Evolutionary conservation across 2,329 filamentous ascomycete genomes (phyloP).

Genomic region (Neoarthrinium moseri): DNA sequence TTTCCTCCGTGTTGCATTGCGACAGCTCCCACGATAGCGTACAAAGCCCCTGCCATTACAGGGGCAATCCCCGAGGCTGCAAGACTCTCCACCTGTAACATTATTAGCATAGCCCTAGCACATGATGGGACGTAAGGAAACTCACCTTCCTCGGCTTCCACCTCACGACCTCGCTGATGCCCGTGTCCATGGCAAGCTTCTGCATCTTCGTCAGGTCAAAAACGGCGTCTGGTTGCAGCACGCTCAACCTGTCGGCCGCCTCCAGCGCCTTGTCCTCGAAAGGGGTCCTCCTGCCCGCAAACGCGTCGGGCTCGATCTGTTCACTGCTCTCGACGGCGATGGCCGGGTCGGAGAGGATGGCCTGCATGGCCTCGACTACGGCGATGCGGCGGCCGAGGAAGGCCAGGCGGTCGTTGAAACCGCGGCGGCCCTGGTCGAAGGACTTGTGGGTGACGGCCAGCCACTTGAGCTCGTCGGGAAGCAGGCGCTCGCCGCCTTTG

Average conservation of each 20-base stretch:
- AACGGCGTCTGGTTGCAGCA: conserved; percentile 57
- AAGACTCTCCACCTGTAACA: conserved; percentile 61
- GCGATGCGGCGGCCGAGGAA: conserved; percentile 56
- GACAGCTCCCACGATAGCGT: conserved; percentile 84
- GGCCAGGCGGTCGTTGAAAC: conserved; percentile 92
- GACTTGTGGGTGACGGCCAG: conserved; percentile 96
- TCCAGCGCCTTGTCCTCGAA: conserved; percentile 70
- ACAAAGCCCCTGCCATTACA: conserved; percentile 74
- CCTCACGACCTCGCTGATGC: conserved; percentile 72
- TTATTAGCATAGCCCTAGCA: conserved; percentile 2
- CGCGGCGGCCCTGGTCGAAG: conserved; percentile 91
- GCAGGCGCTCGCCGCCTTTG: conserved; percentile 65
- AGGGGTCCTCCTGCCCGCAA: conserved; percentile 58
- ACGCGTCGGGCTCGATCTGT: conserved; percentile 26
- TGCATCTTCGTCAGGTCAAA: conserved; percentile 66
- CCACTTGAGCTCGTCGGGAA: conserved; percentile 95
- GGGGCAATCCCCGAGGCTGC: conserved; percentile 69
- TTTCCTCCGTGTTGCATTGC: conserved; percentile 84
- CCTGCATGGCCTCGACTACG: conserved; percentile 36
- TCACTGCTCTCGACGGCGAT: conserved; percentile 17
- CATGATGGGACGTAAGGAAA: conserved; percentile 6
- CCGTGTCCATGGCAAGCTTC: conserved; percentile 66
- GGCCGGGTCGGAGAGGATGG: conserved; percentile 39
- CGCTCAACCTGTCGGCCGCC: conserved; percentile 70
- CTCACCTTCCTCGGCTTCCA: conserved; percentile 86